Evolutionary conservation across 1,284 basidiomycete species (phyloP), one percentile per base, ranked within the genome.

Genomic region (Salmacisia buchloeana): DNA sequence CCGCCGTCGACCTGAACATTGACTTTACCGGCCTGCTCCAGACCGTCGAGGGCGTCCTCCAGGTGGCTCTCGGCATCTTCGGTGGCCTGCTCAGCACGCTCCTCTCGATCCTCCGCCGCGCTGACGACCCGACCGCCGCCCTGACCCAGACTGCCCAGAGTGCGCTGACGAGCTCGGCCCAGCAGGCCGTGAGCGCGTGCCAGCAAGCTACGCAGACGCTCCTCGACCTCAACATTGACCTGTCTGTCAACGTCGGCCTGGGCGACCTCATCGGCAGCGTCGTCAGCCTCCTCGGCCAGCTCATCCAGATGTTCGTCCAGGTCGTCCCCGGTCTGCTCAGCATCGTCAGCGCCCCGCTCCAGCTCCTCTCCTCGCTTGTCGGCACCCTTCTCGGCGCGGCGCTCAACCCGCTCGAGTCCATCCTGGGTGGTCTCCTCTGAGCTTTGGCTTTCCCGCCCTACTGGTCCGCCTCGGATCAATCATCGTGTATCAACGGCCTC

Each of bases 241-340:
- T 61, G 5, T 61, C 60, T 12, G 63, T 61, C 12, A 66, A 77
- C 0, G 71, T 73, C 25, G 76, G 71, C 68, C 52, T 73, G 9
- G 74, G 56, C 27, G 75, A 78, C 70, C 58, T 77, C 38, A 76
- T 80, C 33, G 69, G 68, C 2, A 71, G 68, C 29, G 54, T 66
- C 33, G 38, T 77, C 39, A 74, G 75, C 3, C 63, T 72, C 15
- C 39, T 56, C 12, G 58, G 61, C 0, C 73, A 74, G 64, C 58
- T 66, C 23, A 29, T 62, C 38, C 75, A 74, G 38, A 68, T 68
- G 33, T 65, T 66, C 62, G 67, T 63, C 56, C 58, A 62, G 38
- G 64, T 74, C 52, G 66, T 66, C 25, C 71, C 71, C 35, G 60
- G 65, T 35, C 68, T 67, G 58, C 57, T 6, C 23, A 15, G 34